Evolutionary conservation across 129 eudicot genomes (phyloP), one percentile per base, ranked within the genome.

Genomic region (Flaveria sonorensis): DNA sequence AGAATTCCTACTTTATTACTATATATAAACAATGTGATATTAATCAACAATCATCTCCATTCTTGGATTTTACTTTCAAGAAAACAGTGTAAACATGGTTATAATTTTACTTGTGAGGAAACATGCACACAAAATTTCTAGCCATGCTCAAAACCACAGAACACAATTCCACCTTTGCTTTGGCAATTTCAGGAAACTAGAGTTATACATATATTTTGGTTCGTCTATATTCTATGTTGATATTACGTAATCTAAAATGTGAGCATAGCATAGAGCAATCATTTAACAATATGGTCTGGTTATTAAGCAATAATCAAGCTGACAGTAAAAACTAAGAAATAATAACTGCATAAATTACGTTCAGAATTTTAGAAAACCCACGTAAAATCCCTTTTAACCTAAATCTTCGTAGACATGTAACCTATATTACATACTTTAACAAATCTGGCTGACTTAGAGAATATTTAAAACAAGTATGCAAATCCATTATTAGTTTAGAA

Each of bases 11-110:
- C 48, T 60, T 45, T 47, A 74, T 62, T 61, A n/a, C 7, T 13
- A 30, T 75, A 63, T 47, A 47, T 46, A 32, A 71, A 75, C 48
- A 75, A 46, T 61, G 71, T 30, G 36, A 30, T 4, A 43, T 46
- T 28, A n/a, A 48, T 24, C 48, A 45, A 75, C 62, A 75, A 62
- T 18, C 73, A 64, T 40, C 65, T 67, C 57, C 81, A 67, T 52
- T 77, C 56, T 67, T 39, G 56, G 57, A 67, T 4, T 52, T 57
- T 74, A 45, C 26, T 43, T 43, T 52, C 53, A 21, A 47, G 40
- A 76, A 12, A 53, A 19, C 14, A 61, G 13, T 59, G 61, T 75
- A 64, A 46, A 46, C 26, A 39, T 7, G 36, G 12, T 59, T 69
- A 74, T 16, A 57, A 8, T 74, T 59, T 26, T 16, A 16, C 61